Conservation (phyloP, 129 eudicot species). For the Tagetes patula region DNA sequence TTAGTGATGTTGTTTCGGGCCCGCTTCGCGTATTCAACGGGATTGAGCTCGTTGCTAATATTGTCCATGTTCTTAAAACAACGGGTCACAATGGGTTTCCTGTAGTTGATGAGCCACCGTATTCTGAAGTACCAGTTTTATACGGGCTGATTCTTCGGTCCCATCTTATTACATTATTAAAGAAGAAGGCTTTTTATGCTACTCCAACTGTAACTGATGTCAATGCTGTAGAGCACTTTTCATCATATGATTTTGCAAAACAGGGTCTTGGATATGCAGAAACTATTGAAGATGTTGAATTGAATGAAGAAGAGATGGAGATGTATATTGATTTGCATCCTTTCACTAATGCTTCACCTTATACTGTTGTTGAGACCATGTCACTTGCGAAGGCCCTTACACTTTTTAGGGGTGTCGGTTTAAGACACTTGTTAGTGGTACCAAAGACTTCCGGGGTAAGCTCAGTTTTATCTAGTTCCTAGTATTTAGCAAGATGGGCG, state of each 20-base stretch:
- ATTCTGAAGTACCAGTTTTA: constrained; percentile 50
- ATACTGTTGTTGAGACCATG: constrained; percentile 89
- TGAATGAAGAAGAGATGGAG: constrained; percentile 79
- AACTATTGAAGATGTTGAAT: constrained; percentile 51
- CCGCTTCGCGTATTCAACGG: constrained; percentile 76
- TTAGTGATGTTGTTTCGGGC: constrained; percentile 77
- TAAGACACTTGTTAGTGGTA: constrained; percentile 81
- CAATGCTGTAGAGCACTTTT: constrained; percentile 44
- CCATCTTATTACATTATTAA: constrained; percentile 72
- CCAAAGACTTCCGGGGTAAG: constrained; percentile 79
- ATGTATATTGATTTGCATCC: constrained; percentile 90
- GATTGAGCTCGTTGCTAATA: constrained; percentile 70
- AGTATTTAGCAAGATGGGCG: constrained; percentile 14
- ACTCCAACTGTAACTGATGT: constrained; percentile 36
- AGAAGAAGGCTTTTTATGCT: constrained; percentile 53
- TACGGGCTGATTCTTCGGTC: constrained; percentile 75
- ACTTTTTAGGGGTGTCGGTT: constrained; percentile 84
- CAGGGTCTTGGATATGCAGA: constrained; percentile 59
- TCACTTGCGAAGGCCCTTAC: constrained; percentile 86
- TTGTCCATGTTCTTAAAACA: constrained; percentile 60
- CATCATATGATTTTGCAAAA: constrained; percentile 78
- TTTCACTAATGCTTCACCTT: constrained; percentile 77
- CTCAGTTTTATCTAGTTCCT: background rate
- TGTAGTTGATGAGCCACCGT: constrained; percentile 65
- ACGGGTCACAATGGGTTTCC: constrained; percentile 89